These are phyloP conservation scores for Penicillium cinerascens DNA, from an alignment of 495 filamentous ascomycete species.

Conservation along the genomic window DNA sequence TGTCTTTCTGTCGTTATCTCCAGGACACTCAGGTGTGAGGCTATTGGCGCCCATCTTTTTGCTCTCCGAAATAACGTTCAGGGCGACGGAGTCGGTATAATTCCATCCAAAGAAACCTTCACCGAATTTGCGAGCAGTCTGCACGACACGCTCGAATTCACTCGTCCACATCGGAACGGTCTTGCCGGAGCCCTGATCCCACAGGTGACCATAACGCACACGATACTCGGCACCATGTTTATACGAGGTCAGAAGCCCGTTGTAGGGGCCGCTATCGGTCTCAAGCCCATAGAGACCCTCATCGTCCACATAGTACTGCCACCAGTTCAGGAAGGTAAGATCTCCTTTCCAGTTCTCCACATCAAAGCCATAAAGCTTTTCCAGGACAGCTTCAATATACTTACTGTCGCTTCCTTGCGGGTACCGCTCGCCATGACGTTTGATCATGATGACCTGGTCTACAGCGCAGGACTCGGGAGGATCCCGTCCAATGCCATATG, in stretches of 20 bases:
- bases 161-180: conserved; percentile 42
- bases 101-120: conserved; percentile 52
- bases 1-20: conserved; percentile 2
- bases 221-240: conserved; percentile 39
- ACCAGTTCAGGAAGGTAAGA: conserved; percentile 47
- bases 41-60: conserved; percentile 45
- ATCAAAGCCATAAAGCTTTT: conserved; percentile 15
- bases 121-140: conserved; percentile 51
- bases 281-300: conserved; percentile 21
- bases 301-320: conserved; percentile 49
- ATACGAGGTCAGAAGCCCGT: conserved; percentile 45
- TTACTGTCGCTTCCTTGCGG: conserved; percentile 19
- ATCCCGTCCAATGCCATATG: conserved; percentile 13
- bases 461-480: conserved; percentile 20
- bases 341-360: conserved; percentile 31
- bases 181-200: conserved; percentile 21
- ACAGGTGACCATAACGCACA: conserved; percentile 41
- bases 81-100: conserved; percentile 28
- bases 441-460: conserved; percentile 30
- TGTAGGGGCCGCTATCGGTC: conserved; percentile 46
- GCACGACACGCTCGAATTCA: conserved; percentile 47
- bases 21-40: conserved; percentile 41
- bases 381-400: conserved; percentile 11
- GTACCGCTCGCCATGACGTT: conserved; percentile 51
- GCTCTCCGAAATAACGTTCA: conserved; percentile 49